These are phyloP conservation scores for Candida chilensis DNA, from an alignment of 805 yeast genomes.

Conservation along the genomic window DNA sequence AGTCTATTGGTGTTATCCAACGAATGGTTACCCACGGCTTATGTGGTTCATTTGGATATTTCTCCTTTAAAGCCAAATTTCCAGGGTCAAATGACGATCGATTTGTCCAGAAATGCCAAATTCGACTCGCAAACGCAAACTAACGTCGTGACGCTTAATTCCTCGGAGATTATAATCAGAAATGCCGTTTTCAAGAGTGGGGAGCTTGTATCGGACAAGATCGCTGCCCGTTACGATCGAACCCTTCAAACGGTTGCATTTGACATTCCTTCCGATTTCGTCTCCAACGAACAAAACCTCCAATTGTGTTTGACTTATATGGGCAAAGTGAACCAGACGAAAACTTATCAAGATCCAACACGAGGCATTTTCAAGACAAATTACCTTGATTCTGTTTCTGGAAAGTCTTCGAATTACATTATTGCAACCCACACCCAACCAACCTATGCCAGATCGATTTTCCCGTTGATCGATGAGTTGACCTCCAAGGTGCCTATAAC, in stretches of 20 bases:
- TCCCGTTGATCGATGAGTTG: slow-evolving; percentile 67
- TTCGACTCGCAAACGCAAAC: slow-evolving; percentile 3
- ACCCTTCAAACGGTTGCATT: slow-evolving; percentile 22
- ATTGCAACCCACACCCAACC: slow-evolving; percentile 74
- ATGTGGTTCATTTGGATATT: slow-evolving; percentile 22
- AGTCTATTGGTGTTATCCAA: slow-evolving; percentile 19
- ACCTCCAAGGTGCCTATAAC: slow-evolving; percentile 41
- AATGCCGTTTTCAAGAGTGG: slow-evolving; percentile 14
- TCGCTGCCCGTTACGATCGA: slow-evolving; percentile 26
- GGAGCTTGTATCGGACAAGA: slow-evolving; percentile 10
- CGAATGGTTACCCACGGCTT: slow-evolving; percentile 22
- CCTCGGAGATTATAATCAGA: slow-evolving; percentile 29
- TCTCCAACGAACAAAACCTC: no score
- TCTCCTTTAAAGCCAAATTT: slow-evolving; percentile 36
- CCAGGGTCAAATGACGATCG: slow-evolving; percentile 24
- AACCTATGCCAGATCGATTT: slow-evolving; percentile 47
- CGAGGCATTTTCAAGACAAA: slow-evolving; percentile 63
- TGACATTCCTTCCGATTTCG: slow-evolving; percentile 11
- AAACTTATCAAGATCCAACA: slow-evolving; percentile 47
- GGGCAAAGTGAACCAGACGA: slow-evolving; percentile 41
- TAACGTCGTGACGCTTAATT: slow-evolving; percentile 22
- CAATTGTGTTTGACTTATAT: no score
- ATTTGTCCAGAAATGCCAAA: slow-evolving; percentile 14
- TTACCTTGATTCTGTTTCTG: slow-evolving; percentile 41
- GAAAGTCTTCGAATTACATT: slow-evolving; percentile 39